Evolutionary conservation across 1,139 yeast genomes (phyloP).

Genomic region (Pichia sp.): DNA sequence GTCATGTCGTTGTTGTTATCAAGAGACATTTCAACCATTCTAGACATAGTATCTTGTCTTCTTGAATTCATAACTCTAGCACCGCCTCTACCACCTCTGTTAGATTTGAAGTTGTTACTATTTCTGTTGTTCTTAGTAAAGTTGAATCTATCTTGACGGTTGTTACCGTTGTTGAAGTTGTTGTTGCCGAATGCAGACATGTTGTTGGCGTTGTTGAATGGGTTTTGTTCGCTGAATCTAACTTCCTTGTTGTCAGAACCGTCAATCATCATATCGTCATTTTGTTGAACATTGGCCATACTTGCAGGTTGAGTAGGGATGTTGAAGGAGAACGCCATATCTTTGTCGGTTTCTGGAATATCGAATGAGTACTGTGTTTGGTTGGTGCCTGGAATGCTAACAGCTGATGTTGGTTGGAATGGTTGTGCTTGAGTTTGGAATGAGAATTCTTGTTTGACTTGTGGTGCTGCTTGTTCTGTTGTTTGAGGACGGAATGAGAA

Average conservation of each 20-base stretch:
- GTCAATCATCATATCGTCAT: conserved; percentile 8
- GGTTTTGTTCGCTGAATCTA: conserved; percentile 12
- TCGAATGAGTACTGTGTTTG: too few species aligned
- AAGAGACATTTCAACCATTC: conserved; percentile 37
- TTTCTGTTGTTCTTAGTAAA: conserved; percentile 11
- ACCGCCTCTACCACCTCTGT: conserved; percentile 5
- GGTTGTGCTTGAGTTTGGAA: too few species aligned
- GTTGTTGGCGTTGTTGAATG: neutral
- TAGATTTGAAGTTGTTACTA: conserved; percentile 8
- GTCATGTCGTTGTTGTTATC: conserved; percentile 22
- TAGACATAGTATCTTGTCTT: conserved; percentile 14
- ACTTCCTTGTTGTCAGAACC: conserved; percentile 11
- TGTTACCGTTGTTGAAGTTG: too few species aligned
- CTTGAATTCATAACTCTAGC: conserved; percentile 6
- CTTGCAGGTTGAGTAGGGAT: conserved; percentile 11
- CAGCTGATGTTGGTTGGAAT: neutral
- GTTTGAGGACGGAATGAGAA: too few species aligned
- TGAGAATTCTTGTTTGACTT: conserved; percentile 9
- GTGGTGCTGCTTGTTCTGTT: too few species aligned
- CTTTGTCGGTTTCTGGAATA: neutral
- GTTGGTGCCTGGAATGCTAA: too few species aligned
- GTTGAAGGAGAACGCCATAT: neutral
- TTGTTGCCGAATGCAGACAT: too few species aligned
- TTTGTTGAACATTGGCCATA: neutral
- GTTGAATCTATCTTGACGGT: conserved; percentile 3